A percentile compares a stretch with the other conserved stretches of the same genome.
These are phyloP conservation scores for Candida sanyaensis DNA, from an alignment of 1,139 yeast species.

Conservation along the genomic window DNA sequence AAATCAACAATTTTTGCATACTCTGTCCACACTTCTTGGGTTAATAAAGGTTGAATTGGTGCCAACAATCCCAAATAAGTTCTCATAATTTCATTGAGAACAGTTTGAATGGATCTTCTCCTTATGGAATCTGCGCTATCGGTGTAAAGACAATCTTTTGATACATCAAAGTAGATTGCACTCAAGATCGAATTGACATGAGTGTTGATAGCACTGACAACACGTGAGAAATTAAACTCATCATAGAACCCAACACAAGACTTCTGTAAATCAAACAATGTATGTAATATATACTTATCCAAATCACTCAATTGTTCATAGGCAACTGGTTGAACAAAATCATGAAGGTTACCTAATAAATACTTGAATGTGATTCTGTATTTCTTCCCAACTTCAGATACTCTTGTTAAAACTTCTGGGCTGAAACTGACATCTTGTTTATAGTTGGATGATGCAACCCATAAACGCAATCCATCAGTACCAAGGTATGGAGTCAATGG, in stretches of 20 bases:
- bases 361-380: conserved; percentile 79
- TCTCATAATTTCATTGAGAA: conserved; percentile 59
- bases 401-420: conserved; percentile 69
- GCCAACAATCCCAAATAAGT: conserved; percentile 67
- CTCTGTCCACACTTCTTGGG: conserved; percentile 86
- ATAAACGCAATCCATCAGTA: conserved; percentile 84
- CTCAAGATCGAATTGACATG: conserved; percentile 79
- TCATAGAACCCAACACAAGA: conserved; percentile 49
- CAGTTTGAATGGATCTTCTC: conserved; percentile 73
- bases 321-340: conserved; percentile 22
- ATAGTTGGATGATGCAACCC: conserved; percentile 90
- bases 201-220: conserved; percentile 60
- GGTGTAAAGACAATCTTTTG: conserved; percentile 84
- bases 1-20: conserved; percentile 36
- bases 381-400: conserved; percentile 79
- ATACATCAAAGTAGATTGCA: conserved; percentile 81
- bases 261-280: conserved; percentile 50
- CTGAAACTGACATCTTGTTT: conserved; percentile 79
- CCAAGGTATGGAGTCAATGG: conserved; percentile 71
- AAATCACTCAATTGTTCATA: conserved; percentile 50
- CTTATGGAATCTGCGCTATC: conserved; percentile 49
- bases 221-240: conserved; percentile 65
- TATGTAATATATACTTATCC: conserved; percentile 66
- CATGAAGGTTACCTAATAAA: conserved; percentile 73
- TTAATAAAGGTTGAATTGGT: conserved; percentile 79